Conservation (phyloP, 176 grass and related monocot species). For the Zoysia pacifica region DNA sequence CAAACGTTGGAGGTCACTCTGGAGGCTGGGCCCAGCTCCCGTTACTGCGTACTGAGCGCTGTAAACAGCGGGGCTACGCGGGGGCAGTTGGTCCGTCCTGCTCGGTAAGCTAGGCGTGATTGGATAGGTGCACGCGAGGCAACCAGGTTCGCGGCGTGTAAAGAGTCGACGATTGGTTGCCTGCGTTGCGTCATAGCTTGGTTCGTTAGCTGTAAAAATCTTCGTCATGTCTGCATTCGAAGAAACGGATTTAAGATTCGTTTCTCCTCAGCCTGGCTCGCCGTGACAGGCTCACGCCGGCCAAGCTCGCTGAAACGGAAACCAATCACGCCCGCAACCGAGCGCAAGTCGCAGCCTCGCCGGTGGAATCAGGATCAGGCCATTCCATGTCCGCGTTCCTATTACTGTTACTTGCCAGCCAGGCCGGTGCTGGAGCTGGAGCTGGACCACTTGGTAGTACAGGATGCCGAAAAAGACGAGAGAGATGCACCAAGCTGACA, state of each 20-base stretch:
- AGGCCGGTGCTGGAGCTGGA: slow-evolving; percentile 7
- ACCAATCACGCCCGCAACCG: too few species aligned
- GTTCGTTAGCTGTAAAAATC: too few species aligned
- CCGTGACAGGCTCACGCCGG: too few species aligned
- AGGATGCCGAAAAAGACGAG: background rate
- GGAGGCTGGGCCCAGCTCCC: background rate
- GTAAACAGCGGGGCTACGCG: background rate
- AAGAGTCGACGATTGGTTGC: too few species aligned
- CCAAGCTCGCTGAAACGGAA: too few species aligned
- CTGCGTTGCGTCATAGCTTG: too few species aligned
- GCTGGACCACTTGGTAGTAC: too few species aligned
- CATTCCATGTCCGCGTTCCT: background rate
- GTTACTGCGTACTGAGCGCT: background rate
- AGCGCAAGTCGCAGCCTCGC: background rate
- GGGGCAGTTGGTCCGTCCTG: background rate
- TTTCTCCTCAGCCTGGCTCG: too few species aligned
- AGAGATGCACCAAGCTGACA: background rate
- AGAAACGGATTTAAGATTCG: too few species aligned
- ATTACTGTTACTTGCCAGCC: background rate
- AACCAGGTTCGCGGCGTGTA: too few species aligned
- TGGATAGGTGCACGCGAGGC: too few species aligned
- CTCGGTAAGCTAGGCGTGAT: background rate
- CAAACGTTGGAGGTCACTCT: slow-evolving; percentile 30
- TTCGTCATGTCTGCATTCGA: too few species aligned
- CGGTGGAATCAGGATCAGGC: slow-evolving; percentile 15